Evolutionary conservation across 2,329 filamentous ascomycete genomes (phyloP), one percentile per base, ranked within the genome.

Genomic region (Meredithiella fracta): DNA sequence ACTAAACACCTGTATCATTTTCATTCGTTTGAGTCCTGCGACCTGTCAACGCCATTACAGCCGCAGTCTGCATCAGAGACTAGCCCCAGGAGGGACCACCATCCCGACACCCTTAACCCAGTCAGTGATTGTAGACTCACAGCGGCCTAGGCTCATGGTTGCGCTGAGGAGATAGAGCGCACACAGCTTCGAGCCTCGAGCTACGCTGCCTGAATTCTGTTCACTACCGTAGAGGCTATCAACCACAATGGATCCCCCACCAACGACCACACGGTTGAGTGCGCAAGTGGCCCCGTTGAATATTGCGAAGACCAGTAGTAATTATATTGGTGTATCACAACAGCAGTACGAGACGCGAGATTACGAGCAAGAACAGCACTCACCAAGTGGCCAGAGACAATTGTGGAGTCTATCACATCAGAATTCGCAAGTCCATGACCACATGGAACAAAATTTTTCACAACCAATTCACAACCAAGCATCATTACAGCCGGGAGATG

Each of bases 201-300:
- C 52, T 54, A 54, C 40, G 52, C 37, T 54, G 52, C 22, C 38
- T 22, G 17, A 23, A 53, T 8, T 23, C 51, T 38, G 29, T 23
- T 44, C 40, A 26, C 23, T 11, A 26, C 23, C 11, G 23, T 25
- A 51, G 54, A 44, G 38, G 34, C 54, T 51, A 56, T 51, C 25
- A n/a, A 44, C 37, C 5, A 22, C 51, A 25, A 53, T 57, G 55
- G 42, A 53, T 23, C 26, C 53, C 42, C 52, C n/a, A n/a, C n/a
- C 71, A 62, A 67, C 73, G 62, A 65, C 70, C 57, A 68, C 72
- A 67, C 73, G 77, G 67, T 71, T 76, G 65, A 81, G 77, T 70
- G 72, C 79, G 54, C 74, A 78, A 65, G 77, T 81, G 68, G 78
- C 79, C 64, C 78, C 79, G 58, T 69, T 82, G 59, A 64, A 72